Evolutionary conservation across 163 green algal species (phyloP).

Genomic region (Chloroidium sp.): DNA sequence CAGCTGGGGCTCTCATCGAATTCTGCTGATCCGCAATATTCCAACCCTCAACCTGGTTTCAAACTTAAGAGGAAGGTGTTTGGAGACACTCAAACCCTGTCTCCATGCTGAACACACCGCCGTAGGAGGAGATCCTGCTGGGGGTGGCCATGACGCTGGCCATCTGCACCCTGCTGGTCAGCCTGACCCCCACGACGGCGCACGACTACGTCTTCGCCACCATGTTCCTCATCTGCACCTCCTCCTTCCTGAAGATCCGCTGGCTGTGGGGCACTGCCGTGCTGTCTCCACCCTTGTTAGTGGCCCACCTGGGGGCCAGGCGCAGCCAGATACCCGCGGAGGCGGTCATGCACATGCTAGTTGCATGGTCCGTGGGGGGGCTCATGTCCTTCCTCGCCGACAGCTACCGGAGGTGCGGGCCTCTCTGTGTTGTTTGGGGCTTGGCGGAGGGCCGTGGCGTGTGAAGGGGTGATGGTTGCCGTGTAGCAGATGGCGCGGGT

Average conservation of each 20-base stretch:
- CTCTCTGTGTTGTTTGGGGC: neutral
- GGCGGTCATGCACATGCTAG: conserved; percentile 46
- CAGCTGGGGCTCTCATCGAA: too few relatives aligned
- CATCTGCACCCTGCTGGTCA: conserved; percentile 58
- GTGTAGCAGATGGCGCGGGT: too few relatives aligned
- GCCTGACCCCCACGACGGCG: conserved; percentile 21
- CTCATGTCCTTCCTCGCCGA: conserved; percentile 66
- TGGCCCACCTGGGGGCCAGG: conserved; percentile 3
- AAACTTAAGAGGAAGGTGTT: neutral
- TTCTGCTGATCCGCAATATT: too few relatives aligned
- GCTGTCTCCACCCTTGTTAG: conserved; percentile 6
- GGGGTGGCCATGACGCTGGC: conserved; percentile 45
- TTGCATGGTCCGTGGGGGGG: conserved; percentile 63
- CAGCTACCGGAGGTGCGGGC: conserved; percentile 26
- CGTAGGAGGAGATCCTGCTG: conserved; percentile 69
- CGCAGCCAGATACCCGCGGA: neutral
- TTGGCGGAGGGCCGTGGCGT: too few relatives aligned
- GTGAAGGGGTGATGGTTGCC: too few relatives aligned
- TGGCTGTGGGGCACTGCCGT: conserved; percentile 17
- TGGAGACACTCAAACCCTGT: neutral
- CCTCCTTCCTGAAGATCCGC: conserved; percentile 60
- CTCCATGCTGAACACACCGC: neutral
- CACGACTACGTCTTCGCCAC: conserved; percentile 60
- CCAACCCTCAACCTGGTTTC: too few relatives aligned
- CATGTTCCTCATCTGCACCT: conserved; percentile 72